Evolutionary conservation across 805 yeast species (phyloP).

Genomic region (Hyphopichia homilentoma): DNA sequence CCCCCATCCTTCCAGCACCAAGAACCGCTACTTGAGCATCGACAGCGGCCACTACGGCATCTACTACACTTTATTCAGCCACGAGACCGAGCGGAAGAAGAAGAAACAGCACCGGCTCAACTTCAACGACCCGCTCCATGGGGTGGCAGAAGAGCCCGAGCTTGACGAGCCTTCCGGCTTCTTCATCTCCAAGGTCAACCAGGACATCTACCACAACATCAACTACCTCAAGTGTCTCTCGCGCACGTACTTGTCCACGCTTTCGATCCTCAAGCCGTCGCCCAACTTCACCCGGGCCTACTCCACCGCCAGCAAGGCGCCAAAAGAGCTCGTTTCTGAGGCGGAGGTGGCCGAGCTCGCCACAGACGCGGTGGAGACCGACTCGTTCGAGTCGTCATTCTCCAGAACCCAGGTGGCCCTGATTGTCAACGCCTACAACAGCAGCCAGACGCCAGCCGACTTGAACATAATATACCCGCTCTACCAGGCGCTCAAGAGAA

Average conservation of each 20-base stretch:
- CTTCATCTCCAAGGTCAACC: conserved; percentile 28
- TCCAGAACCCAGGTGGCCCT: conserved; percentile 14
- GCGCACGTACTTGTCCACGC: conserved; percentile 17
- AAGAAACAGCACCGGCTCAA: conserved; percentile 2
- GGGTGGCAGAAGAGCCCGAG: neutral
- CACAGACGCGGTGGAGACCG: conserved; percentile 2
- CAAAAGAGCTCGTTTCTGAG: conserved; percentile 4
- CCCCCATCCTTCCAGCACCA: conserved; percentile 18
- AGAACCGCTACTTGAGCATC: conserved; percentile 21
- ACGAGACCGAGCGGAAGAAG: conserved; percentile 22
- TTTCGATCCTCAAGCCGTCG: conserved; percentile 12
- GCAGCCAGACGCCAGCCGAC: conserved; percentile 15
- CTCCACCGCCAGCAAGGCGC: conserved; percentile 4
- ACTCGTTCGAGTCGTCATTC: conserved; percentile 16
- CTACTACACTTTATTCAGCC: conserved; percentile 36
- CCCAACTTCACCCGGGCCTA: conserved; percentile 3
- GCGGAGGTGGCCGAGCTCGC: neutral
- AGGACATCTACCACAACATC: conserved; percentile 25
- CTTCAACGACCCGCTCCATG: neutral
- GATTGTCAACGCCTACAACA: conserved; percentile 15
- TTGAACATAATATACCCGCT: conserved; percentile 35
- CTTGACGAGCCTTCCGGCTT: conserved; percentile 12
- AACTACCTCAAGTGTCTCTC: conserved; percentile 18
- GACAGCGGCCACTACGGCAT: conserved; percentile 42
- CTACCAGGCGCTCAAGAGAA: conserved; percentile 38